Conservation (phyloP, 768 basidiomycete genomes). For the Amanita exitialis region DNA sequence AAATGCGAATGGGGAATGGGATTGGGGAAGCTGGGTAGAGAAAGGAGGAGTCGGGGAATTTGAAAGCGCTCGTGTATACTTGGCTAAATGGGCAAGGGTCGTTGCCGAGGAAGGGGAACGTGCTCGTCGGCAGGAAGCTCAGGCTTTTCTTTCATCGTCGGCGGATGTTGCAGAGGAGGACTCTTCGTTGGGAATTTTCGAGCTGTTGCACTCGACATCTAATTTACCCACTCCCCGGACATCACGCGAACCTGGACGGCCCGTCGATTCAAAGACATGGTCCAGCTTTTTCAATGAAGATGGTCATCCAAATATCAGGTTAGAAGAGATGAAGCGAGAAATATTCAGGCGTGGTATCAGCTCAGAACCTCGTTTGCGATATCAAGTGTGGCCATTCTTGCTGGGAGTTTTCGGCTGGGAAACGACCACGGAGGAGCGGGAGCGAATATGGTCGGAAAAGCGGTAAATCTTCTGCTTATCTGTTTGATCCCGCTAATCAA, state of each 20-base stretch:
- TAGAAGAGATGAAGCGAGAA: slow-evolving; percentile 65
- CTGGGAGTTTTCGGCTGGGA: slow-evolving; percentile 83
- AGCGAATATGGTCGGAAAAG: slow-evolving; percentile 51
- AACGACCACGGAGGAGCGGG: slow-evolving; percentile 49
- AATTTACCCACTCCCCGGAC: slow-evolving; percentile 77
- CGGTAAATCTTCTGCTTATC: slow-evolving; percentile 25
- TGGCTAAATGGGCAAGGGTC: slow-evolving; percentile 93
- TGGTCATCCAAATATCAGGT: slow-evolving; percentile 53
- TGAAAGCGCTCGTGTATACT: slow-evolving; percentile 91
- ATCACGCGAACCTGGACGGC: slow-evolving; percentile 71
- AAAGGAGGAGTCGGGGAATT: slow-evolving; percentile 92
- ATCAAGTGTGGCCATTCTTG: slow-evolving; percentile 85
- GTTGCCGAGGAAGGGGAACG: slow-evolving; percentile 98
- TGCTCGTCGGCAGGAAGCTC: slow-evolving; percentile 72
- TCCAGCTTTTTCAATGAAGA: slow-evolving; percentile 66
- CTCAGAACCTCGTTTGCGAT: slow-evolving; percentile 43
- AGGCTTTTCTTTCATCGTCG: slow-evolving; percentile 46
- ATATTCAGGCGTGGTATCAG: slow-evolving; percentile 71
- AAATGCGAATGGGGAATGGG: slow-evolving; percentile 81
- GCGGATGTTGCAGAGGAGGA: slow-evolving; percentile 44
- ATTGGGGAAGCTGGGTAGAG: slow-evolving; percentile 92
- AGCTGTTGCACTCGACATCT: slow-evolving; percentile 68
- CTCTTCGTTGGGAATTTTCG: slow-evolving; percentile 79
- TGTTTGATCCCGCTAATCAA: neutral
- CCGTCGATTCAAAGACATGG: slow-evolving; percentile 70